Evolutionary conservation across 257 asterid genomes (phyloP).

Genomic region (Primulina eburnea): DNA sequence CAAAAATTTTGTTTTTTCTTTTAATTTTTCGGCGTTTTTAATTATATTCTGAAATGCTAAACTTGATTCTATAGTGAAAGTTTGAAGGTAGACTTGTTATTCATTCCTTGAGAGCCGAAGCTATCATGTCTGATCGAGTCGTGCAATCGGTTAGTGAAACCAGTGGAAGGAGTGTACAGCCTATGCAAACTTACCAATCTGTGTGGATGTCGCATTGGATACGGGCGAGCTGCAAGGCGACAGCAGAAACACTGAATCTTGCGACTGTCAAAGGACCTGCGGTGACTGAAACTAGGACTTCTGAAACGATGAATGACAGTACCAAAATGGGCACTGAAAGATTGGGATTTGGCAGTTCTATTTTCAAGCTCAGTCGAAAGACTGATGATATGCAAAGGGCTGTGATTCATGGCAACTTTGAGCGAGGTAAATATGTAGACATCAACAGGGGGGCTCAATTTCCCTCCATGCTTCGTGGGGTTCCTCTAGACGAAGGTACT

Average conservation of each 20-base stretch:
- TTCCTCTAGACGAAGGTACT: slow-evolving; percentile 30
- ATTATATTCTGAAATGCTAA: background rate
- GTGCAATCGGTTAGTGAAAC: slow-evolving; percentile 21
- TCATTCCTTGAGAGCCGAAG: slow-evolving; percentile 1
- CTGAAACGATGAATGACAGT: background rate
- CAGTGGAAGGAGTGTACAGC: slow-evolving; percentile 31
- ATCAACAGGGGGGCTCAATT: slow-evolving; percentile 13
- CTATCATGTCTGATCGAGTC: slow-evolving; percentile 42
- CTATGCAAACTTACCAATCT: slow-evolving; percentile 38
- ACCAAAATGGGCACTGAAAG: slow-evolving; percentile 24
- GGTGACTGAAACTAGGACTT: slow-evolving; percentile 22
- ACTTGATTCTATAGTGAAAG: slow-evolving; percentile 6
- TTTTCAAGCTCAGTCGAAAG: slow-evolving; percentile 15
- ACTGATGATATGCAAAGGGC: slow-evolving; percentile 23
- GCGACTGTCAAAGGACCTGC: slow-evolving; percentile 24
- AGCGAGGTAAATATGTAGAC: slow-evolving; percentile 14
- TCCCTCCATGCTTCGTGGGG: slow-evolving; percentile 18
- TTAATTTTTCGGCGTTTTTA: background rate
- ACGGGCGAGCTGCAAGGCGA: slow-evolving; percentile 29
- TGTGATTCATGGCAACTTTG: slow-evolving; percentile 10
- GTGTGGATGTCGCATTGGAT: slow-evolving; percentile 74
- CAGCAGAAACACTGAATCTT: slow-evolving; percentile 17
- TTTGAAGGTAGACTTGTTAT: slow-evolving; percentile 24
- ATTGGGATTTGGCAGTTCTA: slow-evolving; percentile 26
- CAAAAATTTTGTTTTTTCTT: no score